These are phyloP conservation scores for Oleoguttula mirabilis DNA, from an alignment of 495 filamentous ascomycete species.

Conservation along the genomic window DNA sequence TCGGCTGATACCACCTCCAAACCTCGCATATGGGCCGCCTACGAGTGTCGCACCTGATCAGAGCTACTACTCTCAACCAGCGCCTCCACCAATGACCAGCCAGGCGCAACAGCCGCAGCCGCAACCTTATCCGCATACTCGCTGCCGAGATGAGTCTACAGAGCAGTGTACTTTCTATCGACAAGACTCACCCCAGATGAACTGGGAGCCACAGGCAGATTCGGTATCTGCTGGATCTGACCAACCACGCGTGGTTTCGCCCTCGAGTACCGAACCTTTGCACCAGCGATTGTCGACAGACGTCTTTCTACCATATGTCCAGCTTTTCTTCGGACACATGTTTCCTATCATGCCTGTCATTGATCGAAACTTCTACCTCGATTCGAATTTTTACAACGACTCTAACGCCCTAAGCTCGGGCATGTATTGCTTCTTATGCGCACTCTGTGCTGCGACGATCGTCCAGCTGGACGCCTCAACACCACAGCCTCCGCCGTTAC, in stretches of 20 bases:
- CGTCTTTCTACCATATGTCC: slow-evolving; percentile 20
- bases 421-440: slow-evolving; percentile 19
- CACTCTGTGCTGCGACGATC: slow-evolving; percentile 20
- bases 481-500: slow-evolving; percentile 8
- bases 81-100: slow-evolving; percentile 1
- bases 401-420: slow-evolving; percentile 7
- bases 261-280: background rate
- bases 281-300: slow-evolving; percentile 11
- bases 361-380: slow-evolving; percentile 20
- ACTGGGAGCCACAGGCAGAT: background rate
- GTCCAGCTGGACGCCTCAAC: slow-evolving; percentile 18
- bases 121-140: too few relatives aligned
- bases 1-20: background rate
- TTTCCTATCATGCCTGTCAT: slow-evolving; percentile 24
- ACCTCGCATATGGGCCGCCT: background rate
- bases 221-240: background rate
- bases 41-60: slow-evolving; percentile 6
- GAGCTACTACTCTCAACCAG: background rate
- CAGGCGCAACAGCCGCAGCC: too few relatives aligned
- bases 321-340: slow-evolving; percentile 23
- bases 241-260: background rate
- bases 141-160: background rate
- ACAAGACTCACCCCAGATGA: background rate
- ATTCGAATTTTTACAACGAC: slow-evolving; percentile 12
- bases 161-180: background rate